phyloP scores from a whole-genome alignment of 2,329 filamentous ascomycete genomes.

The Cercospora nicotianae region DNA sequence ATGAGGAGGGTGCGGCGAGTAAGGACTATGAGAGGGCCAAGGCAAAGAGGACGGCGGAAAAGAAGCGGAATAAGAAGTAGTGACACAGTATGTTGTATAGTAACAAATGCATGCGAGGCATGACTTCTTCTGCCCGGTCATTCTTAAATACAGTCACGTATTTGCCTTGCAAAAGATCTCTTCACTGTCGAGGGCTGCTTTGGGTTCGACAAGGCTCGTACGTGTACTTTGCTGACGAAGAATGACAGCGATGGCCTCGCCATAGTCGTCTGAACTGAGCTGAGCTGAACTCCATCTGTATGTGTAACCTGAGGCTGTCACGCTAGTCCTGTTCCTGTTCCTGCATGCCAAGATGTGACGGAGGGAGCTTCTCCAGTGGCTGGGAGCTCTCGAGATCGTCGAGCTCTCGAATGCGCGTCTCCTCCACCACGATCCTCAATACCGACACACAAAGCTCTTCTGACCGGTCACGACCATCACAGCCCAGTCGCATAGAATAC shows the following conservation, averaged over 20 bases:
- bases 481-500: neutral
- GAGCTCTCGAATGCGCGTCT: neutral
- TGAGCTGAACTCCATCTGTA: neutral
- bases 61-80: slow-evolving; percentile 18
- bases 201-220: neutral
- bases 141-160: neutral
- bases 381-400: neutral
- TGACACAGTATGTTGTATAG: neutral
- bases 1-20: slow-evolving; percentile 24
- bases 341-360: neutral
- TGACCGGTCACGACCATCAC: neutral
- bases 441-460: neutral
- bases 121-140: neutral
- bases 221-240: neutral
- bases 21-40: slow-evolving; percentile 26
- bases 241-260: neutral
- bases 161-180: no score
- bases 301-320: neutral
- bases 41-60: slow-evolving; percentile 23
- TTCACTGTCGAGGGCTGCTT: no score
- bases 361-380: neutral
- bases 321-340: neutral
- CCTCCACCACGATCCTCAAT: neutral
- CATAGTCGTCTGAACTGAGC: neutral
- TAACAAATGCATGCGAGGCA: neutral